A percentile compares a stretch with the other conserved stretches of the same genome.
Evolutionary conservation across 2,329 filamentous ascomycete genomes (phyloP).

Genomic region (Alternaria arbusti): DNA sequence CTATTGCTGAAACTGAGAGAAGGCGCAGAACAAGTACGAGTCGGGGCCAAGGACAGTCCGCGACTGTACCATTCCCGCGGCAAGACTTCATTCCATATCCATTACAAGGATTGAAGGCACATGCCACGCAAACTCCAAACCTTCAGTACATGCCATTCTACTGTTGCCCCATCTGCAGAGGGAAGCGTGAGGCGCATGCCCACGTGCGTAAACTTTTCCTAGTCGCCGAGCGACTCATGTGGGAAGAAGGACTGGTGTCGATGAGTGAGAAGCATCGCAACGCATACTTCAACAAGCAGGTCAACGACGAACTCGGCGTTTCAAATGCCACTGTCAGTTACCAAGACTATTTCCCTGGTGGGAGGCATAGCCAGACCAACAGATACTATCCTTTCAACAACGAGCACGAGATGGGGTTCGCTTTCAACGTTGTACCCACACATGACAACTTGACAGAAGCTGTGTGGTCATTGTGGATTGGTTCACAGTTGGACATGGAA

Average conservation of each 20-base stretch:
- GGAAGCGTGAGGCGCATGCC: conserved; percentile 16
- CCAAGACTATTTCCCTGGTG: conserved; percentile 24
- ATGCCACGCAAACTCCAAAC: neutral
- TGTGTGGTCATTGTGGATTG: conserved; percentile 31
- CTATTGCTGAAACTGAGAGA: neutral
- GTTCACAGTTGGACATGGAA: conserved; percentile 16
- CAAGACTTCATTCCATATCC: neutral
- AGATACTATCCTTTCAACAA: conserved; percentile 34
- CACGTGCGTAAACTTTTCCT: conserved; percentile 40
- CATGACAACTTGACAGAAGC: conserved; percentile 24
- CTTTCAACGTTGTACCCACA: conserved; percentile 25
- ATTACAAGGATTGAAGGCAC: neutral
- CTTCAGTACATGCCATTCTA: conserved; percentile 10
- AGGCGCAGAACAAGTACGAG: neutral
- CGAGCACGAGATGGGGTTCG: conserved; percentile 33
- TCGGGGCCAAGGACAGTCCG: neutral
- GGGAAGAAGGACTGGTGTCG: conserved; percentile 24
- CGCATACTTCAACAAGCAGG: conserved; percentile 32
- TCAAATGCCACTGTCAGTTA: conserved; percentile 28
- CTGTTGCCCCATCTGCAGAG: conserved; percentile 24
- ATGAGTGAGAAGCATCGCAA: conserved; percentile 27
- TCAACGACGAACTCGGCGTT: conserved; percentile 38
- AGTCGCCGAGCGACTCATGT: conserved; percentile 34
- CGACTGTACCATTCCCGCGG: neutral
- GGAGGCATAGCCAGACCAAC: conserved; percentile 26